Evolutionary conservation across 306 rosid species (phyloP), one percentile per base, ranked within the genome.

Genomic region (Quercus engelmannii): DNA sequence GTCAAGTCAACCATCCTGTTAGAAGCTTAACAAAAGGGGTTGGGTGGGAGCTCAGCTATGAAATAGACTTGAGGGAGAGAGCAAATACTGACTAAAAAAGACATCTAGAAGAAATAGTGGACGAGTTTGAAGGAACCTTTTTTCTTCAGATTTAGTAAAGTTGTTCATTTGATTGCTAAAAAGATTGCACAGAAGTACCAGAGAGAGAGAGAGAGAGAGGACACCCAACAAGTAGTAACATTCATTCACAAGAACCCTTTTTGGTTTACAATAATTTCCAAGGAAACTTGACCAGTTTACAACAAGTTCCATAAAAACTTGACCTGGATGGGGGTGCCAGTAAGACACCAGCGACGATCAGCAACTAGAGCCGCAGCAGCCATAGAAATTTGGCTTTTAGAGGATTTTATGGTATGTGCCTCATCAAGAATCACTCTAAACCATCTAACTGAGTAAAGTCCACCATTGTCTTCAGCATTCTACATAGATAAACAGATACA

Each of bases 281-380:
- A 4, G 43, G 46, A 41, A 8, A 41, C 12, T 41, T 41, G 11
- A 41, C 46, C 14, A 5, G 26, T 67, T 35, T 49, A 49, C 54
- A 70, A 82, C 81, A 35, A 26, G 56, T 64, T 58, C 20, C 52
- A 46, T 63, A 56, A 73, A 72, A 31, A 72, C n/a, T 55, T 76
- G 69, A 86, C 98, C 97, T 94, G 98, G 72, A 94, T 92, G 15
- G 98, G 98, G 74, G 98, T 94, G 72, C 98, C 98, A 62, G 98
- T 94, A 62, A 94, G 97, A 86, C 97, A 92, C 98, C 98, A 94
- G 56, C 97, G 97, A 17, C 89, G 79, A 84, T 89, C 97, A 83
- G 98, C 97, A 76, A 73, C 91, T 83, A 94, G 75, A 72, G 97
- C 94, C 56, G 95, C 69, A 71, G 92, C 87, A 31, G 98, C 98